Percentiles rank a stretch among this genome's conserved stretches.
Evolutionary conservation across 208 protist genomes (phyloP).

Genomic region (Wallacemonas rigidus): DNA sequence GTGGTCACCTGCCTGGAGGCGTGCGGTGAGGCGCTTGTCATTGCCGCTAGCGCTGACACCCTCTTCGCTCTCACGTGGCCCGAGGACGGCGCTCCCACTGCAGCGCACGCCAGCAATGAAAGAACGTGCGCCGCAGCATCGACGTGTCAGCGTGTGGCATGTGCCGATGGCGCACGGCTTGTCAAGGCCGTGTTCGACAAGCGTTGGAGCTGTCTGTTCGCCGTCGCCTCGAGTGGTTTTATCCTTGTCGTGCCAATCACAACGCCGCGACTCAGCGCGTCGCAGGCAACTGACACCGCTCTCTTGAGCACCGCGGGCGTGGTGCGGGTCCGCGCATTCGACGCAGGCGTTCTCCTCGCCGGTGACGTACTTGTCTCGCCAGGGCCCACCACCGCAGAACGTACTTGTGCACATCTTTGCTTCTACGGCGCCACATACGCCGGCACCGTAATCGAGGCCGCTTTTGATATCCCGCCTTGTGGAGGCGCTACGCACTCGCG

Average conservation of each 20-base stretch:
- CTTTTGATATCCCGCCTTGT: slow-evolving; percentile 1
- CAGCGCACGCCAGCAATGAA: neutral
- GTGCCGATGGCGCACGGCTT: slow-evolving; percentile 1
- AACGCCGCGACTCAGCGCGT: neutral
- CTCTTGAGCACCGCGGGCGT: too few species aligned
- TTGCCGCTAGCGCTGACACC: slow-evolving; percentile 6
- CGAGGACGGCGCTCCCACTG: neutral
- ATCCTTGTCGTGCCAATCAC: neutral
- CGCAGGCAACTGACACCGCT: too few species aligned
- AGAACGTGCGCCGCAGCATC: too few species aligned
- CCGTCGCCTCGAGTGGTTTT: neutral
- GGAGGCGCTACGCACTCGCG: neutral
- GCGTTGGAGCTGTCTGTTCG: neutral
- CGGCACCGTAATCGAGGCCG: slow-evolving; percentile 53
- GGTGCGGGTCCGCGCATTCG: neutral
- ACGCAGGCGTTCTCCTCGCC: slow-evolving; percentile 10
- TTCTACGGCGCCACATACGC: slow-evolving; percentile 68
- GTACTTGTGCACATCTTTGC: neutral
- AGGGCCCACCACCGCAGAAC: too few species aligned
- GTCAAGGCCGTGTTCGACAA: neutral
- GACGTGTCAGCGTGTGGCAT: neutral
- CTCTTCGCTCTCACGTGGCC: neutral
- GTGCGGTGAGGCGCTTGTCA: neutral
- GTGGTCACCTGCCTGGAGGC: slow-evolving; percentile 30
- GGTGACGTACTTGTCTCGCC: neutral